Evolutionary conservation across 768 basidiomycete species (phyloP), one percentile per base, ranked within the genome.

Genomic region (Podaxis sp.): DNA sequence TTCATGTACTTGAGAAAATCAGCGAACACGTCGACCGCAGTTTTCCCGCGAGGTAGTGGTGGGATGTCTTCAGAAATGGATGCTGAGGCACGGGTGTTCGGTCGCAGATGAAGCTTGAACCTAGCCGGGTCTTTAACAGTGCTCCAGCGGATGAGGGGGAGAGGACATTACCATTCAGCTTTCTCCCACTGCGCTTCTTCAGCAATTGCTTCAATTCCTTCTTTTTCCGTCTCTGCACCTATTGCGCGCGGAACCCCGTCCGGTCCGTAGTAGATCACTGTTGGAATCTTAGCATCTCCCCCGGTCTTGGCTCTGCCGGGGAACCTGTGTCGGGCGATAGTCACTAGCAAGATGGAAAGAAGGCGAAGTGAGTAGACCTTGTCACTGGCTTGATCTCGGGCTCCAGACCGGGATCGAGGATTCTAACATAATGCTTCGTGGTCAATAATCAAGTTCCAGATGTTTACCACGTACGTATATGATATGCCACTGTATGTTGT

Each of bases 1-100:
- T 73, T 77, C 8, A 87, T 73, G 65, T 86, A 86, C 30, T 56
- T 65, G 64, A 85, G 67, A 58, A 83, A 85, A 67, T 86, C 85
- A 0, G 74, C 68, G 19, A 84, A 75, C 26, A 85, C 68, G 11
- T 81, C 73, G 0, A 77, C 59, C 3, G 76, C 75, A 13, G 74
- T 71, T 70, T 75, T 82, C 61, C 72, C 72, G 3, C 65, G 59
- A 1, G 84, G 84, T 39, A 86, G 75, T 0, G 78, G 68, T 0
- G 82, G 76, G 8, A 78, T 69, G 2, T 56, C 63, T 19, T 63
- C 52, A 0, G 63, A 62, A n/a, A 65, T 55, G 13, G 42, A 28
- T n/a, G 61, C 44, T 1, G 55, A 33, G 19, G 66, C 59, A 7
- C 39, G 19, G 15, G 56, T 73, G 6, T 64, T 67, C 2, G 76